Base-by-base conservation (phyloP, 148 eudicot species). In the Chenopodium quinoa region DNA sequence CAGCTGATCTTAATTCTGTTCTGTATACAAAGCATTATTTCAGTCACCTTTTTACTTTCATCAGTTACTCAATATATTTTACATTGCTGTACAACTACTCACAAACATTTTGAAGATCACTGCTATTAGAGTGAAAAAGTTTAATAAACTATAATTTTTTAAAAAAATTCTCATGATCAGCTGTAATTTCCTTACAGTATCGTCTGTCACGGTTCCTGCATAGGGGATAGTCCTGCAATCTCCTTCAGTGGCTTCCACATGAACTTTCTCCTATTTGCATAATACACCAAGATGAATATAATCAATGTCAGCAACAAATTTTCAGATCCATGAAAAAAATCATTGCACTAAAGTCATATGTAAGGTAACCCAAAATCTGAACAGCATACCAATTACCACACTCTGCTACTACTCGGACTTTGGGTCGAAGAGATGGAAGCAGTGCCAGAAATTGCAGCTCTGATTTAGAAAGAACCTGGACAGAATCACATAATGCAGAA, bases 191-290 rank as follows among this genome's bases (percentile, higher is more conserved):
- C 78, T 23, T 64, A 16, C 48, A 46, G 76, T 73, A 4, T 50
- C 63, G 17, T 71, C 63, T 47, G 75, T 85, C 83, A 89, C 37
- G 79, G 60, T 81, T 83, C 82, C 66, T 85, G 85, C 40, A 85
- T 73, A 54, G 85, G 86, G 14, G 88, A 47, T 77, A 90, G 66
- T 81, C 91, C 93, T 63, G 97, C 89, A 72, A 92, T 91, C 83
- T 95, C 97, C 86, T 93, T 91, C 40, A 95, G 92, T 32, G 98
- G 98, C 78, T 88, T 95, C 98, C 97, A 93, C 82, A 90, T 81
- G 71, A 95, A 86, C 73, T 93, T 95, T 83, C 98, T 89, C 98
- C 98, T 93, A 85, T 85, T 78, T 78, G 4, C 66, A 77, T 71
- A 44, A 77, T 71, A 44, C 54, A 74, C 58, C 82, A 78, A 58